A percentile compares a stretch with the other conserved stretches of the same genome.
Conservation (phyloP, 2,329 filamentous ascomycete genomes). For the Tympanopsis confertula region DNA sequence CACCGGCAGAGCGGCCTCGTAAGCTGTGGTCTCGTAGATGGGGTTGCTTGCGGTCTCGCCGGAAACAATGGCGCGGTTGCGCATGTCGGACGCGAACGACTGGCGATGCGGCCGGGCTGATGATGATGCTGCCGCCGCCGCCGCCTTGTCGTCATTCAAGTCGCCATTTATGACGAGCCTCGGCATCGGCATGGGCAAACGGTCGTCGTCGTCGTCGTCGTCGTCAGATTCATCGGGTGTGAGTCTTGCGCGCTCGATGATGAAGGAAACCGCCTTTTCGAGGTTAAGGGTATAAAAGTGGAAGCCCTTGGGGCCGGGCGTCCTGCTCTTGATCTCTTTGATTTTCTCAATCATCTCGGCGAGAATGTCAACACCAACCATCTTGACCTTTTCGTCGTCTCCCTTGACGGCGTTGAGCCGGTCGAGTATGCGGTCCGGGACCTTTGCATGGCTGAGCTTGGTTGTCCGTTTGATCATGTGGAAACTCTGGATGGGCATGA, state of each 20-base stretch:
- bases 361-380: slow-evolving; percentile 48
- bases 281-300: slow-evolving; percentile 69
- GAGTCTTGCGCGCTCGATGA: slow-evolving; percentile 60
- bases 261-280: slow-evolving; percentile 62
- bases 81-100: slow-evolving; percentile 50
- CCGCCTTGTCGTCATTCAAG: slow-evolving; percentile 18
- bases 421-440: slow-evolving; percentile 43
- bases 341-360: slow-evolving; percentile 53
- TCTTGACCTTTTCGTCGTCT: slow-evolving; percentile 48
- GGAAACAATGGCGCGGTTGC: slow-evolving; percentile 51
- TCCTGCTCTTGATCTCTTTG: slow-evolving; percentile 32
- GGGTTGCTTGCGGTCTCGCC: slow-evolving; percentile 33
- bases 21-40: slow-evolving; percentile 25
- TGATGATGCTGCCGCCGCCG: background rate
- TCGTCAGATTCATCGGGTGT: slow-evolving; percentile 49
- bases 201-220: slow-evolving; percentile 37
- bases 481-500: slow-evolving; percentile 69
- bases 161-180: slow-evolving; percentile 8
- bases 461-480: slow-evolving; percentile 60
- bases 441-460: slow-evolving; percentile 57
- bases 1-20: slow-evolving; percentile 20
- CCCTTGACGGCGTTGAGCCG: slow-evolving; percentile 42
- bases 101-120: slow-evolving; percentile 44
- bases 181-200: slow-evolving; percentile 43
- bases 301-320: slow-evolving; percentile 42